Base-by-base conservation (phyloP, 352 stramenopile genomes). In the Pythium scleroteichum region DNA sequence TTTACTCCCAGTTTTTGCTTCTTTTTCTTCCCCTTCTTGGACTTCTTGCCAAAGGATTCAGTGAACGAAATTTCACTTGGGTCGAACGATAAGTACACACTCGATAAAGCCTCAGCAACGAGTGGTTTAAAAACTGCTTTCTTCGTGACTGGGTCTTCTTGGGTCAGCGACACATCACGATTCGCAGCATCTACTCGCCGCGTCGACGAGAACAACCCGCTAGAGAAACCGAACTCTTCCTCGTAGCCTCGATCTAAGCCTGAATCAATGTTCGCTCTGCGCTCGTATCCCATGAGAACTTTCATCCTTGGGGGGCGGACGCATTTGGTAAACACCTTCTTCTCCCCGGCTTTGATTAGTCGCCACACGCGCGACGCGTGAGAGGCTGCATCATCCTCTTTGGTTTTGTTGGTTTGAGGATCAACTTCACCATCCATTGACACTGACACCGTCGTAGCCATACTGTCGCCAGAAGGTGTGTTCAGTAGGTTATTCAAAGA, bases 11-110 rank as follows among this genome's bases (percentile, higher is more conserved):
- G 49, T 20, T 75, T 88, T 22, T 63, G 66, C 44, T 74, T 79
- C 51, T 88, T 90, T 41, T 80, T 88, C 52, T 85, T 87, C 1
- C 17, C 53, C 32, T 59, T 70, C 33, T 62, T 68, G 19, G 61
- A 52, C 24, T 27, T 45, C 22, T 63, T 62, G 8, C 39, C 57
- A 2, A 19, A n/a, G 12, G 40, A 48, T 23, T 14, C 20, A 20
- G 4, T 29, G 5, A 38, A 27, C 2, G 9, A 6, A 35, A 22
- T 19, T 1, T 42, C 46, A 3, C 1, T 54, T 12, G 32, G 16
- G 14, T 61, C 62, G 20, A 69, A 69, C 1, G 24, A 52, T 0
- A n/a, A 23, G 22, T 61, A 69, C 5, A 69, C n/a, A 3, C 17
- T 26, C n/a, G 41, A 32, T 27, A 69, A 27, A 26, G 49, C 49